Evolutionary conservation across 1,284 basidiomycete species (phyloP).

Genomic region (Polyporus tsugae): DNA sequence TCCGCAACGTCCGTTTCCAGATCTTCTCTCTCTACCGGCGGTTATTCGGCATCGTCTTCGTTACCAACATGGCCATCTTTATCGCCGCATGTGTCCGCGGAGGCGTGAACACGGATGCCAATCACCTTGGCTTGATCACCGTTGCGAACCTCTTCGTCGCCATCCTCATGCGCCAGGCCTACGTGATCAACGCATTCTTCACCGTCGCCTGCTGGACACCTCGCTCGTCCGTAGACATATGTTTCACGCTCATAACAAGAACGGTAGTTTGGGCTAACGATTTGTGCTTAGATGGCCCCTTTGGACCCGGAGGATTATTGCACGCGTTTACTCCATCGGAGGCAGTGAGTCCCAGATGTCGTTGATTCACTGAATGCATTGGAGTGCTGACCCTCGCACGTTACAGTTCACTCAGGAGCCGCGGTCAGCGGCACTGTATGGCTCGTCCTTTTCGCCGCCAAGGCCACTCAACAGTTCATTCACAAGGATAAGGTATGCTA

Average conservation of each 20-base stretch:
- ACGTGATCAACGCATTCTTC: constrained; percentile 64
- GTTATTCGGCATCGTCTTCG: constrained; percentile 63
- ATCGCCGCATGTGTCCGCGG: constrained; percentile 50
- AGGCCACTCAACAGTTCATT: constrained; percentile 58
- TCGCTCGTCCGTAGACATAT: constrained; percentile 48
- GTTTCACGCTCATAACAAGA: not conserved
- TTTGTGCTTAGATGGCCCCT: constrained; percentile 56
- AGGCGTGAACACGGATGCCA: constrained; percentile 48
- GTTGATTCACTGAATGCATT: not conserved
- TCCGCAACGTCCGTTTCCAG: constrained; percentile 61
- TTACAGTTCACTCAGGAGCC: constrained; percentile 58
- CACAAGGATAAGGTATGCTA: constrained; percentile 47
- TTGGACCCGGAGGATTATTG: constrained; percentile 56
- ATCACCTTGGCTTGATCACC: constrained; percentile 55
- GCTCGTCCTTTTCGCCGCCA: constrained; percentile 57
- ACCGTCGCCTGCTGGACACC: constrained; percentile 57
- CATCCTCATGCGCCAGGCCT: constrained; percentile 66
- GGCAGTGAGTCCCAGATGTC: constrained; percentile 44
- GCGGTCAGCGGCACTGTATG: constrained; percentile 61
- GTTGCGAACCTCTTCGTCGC: constrained; percentile 60
- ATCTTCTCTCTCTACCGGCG: constrained; percentile 63
- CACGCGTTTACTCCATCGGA: constrained; percentile 63
- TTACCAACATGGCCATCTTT: constrained; percentile 60
- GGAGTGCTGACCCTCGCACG: constrained; percentile 4
- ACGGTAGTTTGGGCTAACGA: not conserved